Evolutionary conservation across 345 rosid species (phyloP).

Genomic region (Combretum micranthum): DNA sequence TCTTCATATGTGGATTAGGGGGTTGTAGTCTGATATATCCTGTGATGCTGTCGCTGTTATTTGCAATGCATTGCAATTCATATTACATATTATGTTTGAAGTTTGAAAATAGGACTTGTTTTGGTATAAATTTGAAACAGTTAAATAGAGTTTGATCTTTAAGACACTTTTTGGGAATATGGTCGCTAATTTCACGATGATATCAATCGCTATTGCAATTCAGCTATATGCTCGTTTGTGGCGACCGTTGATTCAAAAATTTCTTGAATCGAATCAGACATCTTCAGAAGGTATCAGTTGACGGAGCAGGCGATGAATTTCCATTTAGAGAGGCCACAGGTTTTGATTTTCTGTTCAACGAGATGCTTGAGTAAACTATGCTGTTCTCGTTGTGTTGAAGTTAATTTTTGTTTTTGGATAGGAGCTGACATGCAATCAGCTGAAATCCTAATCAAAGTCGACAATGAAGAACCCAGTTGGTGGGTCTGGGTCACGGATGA

Average conservation of each 20-base stretch:
- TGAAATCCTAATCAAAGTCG: conserved; percentile 60
- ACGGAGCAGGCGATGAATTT: conserved; percentile 47
- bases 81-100: too few relatives aligned
- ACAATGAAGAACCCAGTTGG: conserved; percentile 81
- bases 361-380: not conserved
- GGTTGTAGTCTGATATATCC: too few relatives aligned
- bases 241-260: conserved; percentile 62
- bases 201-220: not conserved
- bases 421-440: conserved; percentile 61
- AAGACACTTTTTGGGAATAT: too few relatives aligned
- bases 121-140: too few relatives aligned
- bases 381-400: not conserved
- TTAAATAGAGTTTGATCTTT: too few relatives aligned
- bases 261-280: conserved; percentile 56
- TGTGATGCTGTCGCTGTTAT: too few relatives aligned
- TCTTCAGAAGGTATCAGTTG: conserved; percentile 31
- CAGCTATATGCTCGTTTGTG: conserved; percentile 58
- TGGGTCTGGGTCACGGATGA: conserved; percentile 97
- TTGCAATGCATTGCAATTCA: too few relatives aligned
- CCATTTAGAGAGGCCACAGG: conserved; percentile 92
- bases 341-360: conserved; percentile 5
- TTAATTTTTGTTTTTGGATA: conserved; percentile 10
- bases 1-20: too few relatives aligned
- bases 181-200: too few relatives aligned
- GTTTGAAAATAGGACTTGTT: too few relatives aligned